Percentiles rank a stretch among this genome's conserved stretches.
phyloP scores from a whole-genome alignment of 2,329 filamentous ascomycete genomes.

The Bimuria novae-zelandiae region DNA sequence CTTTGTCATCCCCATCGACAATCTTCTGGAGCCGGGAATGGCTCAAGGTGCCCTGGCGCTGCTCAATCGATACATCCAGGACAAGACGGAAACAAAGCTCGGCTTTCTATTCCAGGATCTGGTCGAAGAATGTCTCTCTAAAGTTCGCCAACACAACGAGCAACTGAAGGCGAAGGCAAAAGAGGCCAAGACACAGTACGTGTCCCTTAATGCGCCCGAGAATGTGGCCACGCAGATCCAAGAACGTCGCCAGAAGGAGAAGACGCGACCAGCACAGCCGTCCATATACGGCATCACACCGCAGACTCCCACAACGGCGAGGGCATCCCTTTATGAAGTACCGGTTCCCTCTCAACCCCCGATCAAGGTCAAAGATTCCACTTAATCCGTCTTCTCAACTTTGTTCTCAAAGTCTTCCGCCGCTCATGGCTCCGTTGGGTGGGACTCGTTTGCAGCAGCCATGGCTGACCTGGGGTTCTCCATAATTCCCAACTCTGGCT shows the following conservation, averaged over 20 bases:
- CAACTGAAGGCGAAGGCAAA: constrained; percentile 18
- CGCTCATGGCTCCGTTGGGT: constrained; percentile 26
- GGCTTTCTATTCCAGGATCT: constrained; percentile 53
- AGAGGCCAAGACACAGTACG: constrained; percentile 12
- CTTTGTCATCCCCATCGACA: constrained; percentile 50
- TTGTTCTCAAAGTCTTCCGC: constrained; percentile 28
- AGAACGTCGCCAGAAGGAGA: constrained; percentile 50
- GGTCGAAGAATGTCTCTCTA: constrained; percentile 45
- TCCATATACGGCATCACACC: constrained; percentile 41
- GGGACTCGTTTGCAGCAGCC: constrained; percentile 18
- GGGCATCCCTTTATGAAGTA: too few relatives aligned
- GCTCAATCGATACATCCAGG: constrained; percentile 47
- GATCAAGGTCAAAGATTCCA: constrained; percentile 48
- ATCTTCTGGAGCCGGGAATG: constrained; percentile 50
- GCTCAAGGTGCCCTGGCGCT: constrained; percentile 40
- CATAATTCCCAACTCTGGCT: constrained; percentile 16
- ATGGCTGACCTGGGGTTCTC: constrained; percentile 23
- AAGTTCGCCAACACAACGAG: constrained; percentile 38
- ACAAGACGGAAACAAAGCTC: constrained; percentile 48
- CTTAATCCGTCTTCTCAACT: constrained; percentile 46
- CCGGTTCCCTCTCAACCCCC: not conserved
- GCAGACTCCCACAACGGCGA: constrained; percentile 2
- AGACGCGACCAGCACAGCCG: constrained; percentile 49
- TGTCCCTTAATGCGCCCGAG: constrained; percentile 10
- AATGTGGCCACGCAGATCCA: constrained; percentile 34